Percentiles rank a stretch among this genome's conserved stretches.
Evolutionary conservation across 1,139 yeast genomes (phyloP).

Genomic region (Eremothecium gossypii): DNA sequence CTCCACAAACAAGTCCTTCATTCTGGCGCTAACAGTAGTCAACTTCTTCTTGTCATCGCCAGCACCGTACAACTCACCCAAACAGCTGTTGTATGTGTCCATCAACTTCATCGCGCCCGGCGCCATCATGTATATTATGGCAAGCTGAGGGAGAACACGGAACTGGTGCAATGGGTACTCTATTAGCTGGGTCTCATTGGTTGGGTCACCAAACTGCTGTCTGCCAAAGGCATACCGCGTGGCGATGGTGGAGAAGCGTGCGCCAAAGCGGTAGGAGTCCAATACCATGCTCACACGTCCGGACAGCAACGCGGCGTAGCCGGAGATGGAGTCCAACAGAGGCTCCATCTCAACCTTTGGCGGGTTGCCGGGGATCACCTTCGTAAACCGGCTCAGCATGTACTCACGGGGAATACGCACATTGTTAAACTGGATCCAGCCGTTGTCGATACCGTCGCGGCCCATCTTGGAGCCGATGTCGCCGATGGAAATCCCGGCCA

Average conservation of each 20-base stretch:
- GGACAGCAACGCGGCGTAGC: constrained; percentile 72
- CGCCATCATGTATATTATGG: constrained; percentile 69
- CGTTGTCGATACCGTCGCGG: constrained; percentile 71
- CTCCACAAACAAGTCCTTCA: constrained; percentile 73
- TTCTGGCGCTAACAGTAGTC: constrained; percentile 33
- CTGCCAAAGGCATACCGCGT: constrained; percentile 83
- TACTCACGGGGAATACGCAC: constrained; percentile 77
- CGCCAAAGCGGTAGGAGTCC: constrained; percentile 74
- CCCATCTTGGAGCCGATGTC: constrained; percentile 96
- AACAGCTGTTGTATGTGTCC: constrained; percentile 42
- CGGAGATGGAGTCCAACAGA: constrained; percentile 63
- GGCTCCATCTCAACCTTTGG: constrained; percentile 72
- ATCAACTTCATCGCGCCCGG: constrained; percentile 63
- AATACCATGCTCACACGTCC: constrained; percentile 87
- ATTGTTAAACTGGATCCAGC: constrained; percentile 83
- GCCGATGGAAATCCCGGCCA: constrained; percentile 76
- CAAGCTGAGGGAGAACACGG: constrained; percentile 71
- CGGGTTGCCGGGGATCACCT: constrained; percentile 43
- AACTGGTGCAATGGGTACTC: constrained; percentile 84
- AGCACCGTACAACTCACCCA: constrained; percentile 42
- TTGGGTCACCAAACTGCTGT: constrained; percentile 51
- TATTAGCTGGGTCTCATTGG: constrained; percentile 53
- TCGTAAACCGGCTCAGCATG: constrained; percentile 74
- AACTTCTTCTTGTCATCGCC: constrained; percentile 40
- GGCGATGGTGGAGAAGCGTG: constrained; percentile 75